Evolutionary conservation across 148 eudicot genomes (phyloP).

Genomic region (Camellia lanceoleosa): DNA sequence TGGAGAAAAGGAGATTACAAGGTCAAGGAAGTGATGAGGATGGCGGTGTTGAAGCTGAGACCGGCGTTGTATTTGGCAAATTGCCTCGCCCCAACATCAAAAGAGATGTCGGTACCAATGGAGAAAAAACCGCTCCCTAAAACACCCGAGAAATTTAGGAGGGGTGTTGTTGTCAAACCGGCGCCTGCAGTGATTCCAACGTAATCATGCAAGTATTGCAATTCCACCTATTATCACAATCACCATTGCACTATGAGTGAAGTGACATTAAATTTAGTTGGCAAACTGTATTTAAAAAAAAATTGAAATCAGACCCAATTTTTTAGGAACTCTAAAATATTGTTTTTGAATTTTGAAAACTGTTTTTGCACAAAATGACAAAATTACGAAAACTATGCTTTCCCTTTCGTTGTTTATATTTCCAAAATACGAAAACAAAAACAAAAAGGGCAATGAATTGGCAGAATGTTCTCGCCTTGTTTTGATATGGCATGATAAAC

Average conservation of each 20-base stretch:
- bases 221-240: conserved; percentile 18
- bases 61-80: conserved; percentile 20
- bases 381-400: too few species aligned
- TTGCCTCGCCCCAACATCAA: conserved; percentile 4
- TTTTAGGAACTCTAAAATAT: too few species aligned
- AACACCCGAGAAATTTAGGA: conserved; percentile 55
- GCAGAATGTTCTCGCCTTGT: conserved; percentile 15
- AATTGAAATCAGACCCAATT: too few species aligned
- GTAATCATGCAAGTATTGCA: conserved; percentile 19
- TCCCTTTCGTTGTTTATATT: too few species aligned
- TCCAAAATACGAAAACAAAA: too few species aligned
- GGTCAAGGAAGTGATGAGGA: conserved; percentile 21
- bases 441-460: neutral
- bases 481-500: conserved; percentile 13
- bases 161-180: neutral
- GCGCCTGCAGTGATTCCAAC: conserved; percentile 15
- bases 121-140: conserved; percentile 9
- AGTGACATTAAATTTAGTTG: neutral
- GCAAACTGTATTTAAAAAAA: too few species aligned
- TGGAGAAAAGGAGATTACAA: conserved; percentile 1
- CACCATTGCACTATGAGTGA: neutral
- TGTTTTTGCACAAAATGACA: neutral
- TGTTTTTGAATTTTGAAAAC: too few species aligned
- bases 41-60: conserved; percentile 13
- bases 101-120: conserved; percentile 15